phyloP scores from a whole-genome alignment of 345 rosid genomes.

The Dipteronia sinensis region DNA sequence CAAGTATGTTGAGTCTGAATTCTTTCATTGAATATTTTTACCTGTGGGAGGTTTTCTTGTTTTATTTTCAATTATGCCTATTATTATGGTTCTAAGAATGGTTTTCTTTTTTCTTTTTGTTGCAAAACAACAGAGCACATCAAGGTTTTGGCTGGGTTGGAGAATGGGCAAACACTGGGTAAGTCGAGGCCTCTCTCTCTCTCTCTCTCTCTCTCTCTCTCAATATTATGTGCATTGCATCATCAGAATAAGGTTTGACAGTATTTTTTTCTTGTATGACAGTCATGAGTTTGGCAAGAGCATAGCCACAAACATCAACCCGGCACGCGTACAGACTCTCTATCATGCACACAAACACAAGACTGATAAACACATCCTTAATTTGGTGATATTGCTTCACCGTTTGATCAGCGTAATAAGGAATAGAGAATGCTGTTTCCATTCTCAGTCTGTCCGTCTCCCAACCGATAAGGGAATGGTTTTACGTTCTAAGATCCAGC shows the following conservation, averaged over 20 bases:
- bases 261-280: slow-evolving; percentile 18
- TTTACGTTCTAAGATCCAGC: slow-evolving; percentile 42
- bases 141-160: slow-evolving; percentile 99
- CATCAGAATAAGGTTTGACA: neutral
- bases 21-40: neutral
- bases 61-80: neutral
- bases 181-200: slow-evolving; percentile 32
- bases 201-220: neutral
- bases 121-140: slow-evolving; percentile 61
- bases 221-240: neutral
- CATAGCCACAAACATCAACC: slow-evolving; percentile 28
- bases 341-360: slow-evolving; percentile 70
- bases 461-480: slow-evolving; percentile 31
- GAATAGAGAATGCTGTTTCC: slow-evolving; percentile 45
- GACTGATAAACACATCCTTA: slow-evolving; percentile 70
- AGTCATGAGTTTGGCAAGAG: slow-evolving; percentile 37
- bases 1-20: slow-evolving; percentile 47
- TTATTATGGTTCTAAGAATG: neutral
- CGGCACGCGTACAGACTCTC: slow-evolving; percentile 79
- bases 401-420: slow-evolving; percentile 55
- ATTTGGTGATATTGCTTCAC: slow-evolving; percentile 77
- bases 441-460: slow-evolving; percentile 36
- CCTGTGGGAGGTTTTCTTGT: neutral
- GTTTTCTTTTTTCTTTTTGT: slow-evolving; percentile 12
- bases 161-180: slow-evolving; percentile 96